These are phyloP conservation scores for Penicillium samsonianum DNA, from an alignment of 495 filamentous ascomycete species.

Conservation along the genomic window DNA sequence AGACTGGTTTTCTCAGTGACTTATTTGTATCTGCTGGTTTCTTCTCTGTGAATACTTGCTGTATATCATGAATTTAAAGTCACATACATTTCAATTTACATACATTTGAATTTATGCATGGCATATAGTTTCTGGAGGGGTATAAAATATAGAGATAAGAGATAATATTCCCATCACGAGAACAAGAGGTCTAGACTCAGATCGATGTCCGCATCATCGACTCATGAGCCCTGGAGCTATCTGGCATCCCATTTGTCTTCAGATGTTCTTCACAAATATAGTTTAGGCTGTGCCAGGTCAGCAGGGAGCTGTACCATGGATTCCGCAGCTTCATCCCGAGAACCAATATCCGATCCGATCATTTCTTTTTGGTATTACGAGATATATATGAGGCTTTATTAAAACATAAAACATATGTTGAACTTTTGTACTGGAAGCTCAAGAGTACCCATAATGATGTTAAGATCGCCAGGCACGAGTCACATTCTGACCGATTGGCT, in stretches of 20 bases:
- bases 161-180: neutral
- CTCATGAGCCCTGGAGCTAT: too few relatives aligned
- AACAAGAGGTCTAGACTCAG: neutral
- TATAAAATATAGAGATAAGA: too few relatives aligned
- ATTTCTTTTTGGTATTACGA: too few relatives aligned
- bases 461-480: constrained; percentile 13
- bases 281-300: constrained; percentile 6
- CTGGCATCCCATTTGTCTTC: too few relatives aligned
- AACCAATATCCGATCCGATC: neutral
- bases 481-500: neutral
- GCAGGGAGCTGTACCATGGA: neutral
- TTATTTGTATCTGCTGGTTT: neutral
- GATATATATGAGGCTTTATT: neutral
- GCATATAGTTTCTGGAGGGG: too few relatives aligned
- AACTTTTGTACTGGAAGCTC: too few relatives aligned
- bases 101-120: neutral
- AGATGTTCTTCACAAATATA: neutral
- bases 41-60: constrained; percentile 1
- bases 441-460: neutral
- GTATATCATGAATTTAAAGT: constrained; percentile 5
- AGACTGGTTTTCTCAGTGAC: neutral
- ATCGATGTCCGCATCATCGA: neutral
- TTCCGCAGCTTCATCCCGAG: neutral
- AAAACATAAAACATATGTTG: too few relatives aligned
- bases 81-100: constrained; percentile 2